Conservation (phyloP, 2,329 filamentous ascomycete species). For the Talaromyces amestolkiae region DNA sequence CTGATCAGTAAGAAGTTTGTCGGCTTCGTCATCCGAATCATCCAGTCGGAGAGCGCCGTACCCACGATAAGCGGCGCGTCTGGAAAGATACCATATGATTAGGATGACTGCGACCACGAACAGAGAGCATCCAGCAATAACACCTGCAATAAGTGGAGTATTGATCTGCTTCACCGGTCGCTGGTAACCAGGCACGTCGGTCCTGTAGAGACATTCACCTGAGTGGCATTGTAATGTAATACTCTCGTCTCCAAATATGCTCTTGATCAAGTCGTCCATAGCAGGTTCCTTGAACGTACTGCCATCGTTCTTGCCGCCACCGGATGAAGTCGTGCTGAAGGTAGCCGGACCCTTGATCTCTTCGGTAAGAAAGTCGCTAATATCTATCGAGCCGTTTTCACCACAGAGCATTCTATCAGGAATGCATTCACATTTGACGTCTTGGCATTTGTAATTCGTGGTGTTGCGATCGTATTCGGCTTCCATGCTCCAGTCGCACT, state of each 20-base stretch:
- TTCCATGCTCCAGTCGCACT: conserved; percentile 71
- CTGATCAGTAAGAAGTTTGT: conserved; percentile 85
- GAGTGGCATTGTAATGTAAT: conserved; percentile 79
- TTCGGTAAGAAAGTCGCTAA: conserved; percentile 80
- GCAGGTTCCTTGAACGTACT: conserved; percentile 87
- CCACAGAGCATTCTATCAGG: conserved; percentile 92
- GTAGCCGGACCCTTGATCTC: conserved; percentile 82
- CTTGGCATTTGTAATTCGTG: conserved; percentile 80
- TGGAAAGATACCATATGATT: conserved; percentile 80
- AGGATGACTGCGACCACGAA: conserved; percentile 88
- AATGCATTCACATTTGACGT: conserved; percentile 83
- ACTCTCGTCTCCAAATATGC: conserved; percentile 85
- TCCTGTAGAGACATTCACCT: conserved; percentile 90
- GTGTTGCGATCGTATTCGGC: conserved; percentile 70
- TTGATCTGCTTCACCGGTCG: conserved; percentile 92
- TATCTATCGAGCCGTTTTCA: conserved; percentile 84
- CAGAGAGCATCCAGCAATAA: conserved; percentile 81
- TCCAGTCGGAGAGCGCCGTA: conserved; percentile 75
- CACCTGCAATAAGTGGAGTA: conserved; percentile 88
- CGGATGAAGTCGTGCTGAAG: conserved; percentile 66
- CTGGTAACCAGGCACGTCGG: conserved; percentile 87
- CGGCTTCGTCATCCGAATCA: conserved; percentile 82
- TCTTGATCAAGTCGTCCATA: conserved; percentile 86
- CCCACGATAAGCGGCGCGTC: conserved; percentile 62
- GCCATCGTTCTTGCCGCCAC: conserved; percentile 60